Base-by-base conservation (phyloP, 805 yeast species). In the Spathaspora passalidarum region DNA sequence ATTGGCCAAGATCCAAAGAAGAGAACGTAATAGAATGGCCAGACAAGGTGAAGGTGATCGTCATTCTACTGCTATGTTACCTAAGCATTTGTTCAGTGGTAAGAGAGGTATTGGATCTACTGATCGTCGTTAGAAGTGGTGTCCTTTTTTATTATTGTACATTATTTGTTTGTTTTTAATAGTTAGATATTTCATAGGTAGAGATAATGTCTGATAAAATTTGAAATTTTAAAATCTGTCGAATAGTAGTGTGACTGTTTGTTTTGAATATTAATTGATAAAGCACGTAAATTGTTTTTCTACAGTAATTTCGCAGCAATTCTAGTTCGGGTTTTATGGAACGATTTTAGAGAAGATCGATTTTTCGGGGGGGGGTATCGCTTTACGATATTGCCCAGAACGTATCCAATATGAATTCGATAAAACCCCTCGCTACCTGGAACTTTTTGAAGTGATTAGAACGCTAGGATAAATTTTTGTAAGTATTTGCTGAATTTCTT, bases 11-110 rank as follows among this genome's bases (percentile, higher is more conserved):
- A 67, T 88, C 58, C 91, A 88, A 68, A 88, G 96, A 80, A 84
- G 96, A 72, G 95, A 87, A 63, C 83, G 98, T 75, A 88, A 91
- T 72, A 84, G 91, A 75, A 69, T 76, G 61, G 97, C 97, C 37
- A 84, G 96, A 70, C 86, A 82, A 55, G 97, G 98, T 75, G 99
- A 94, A 75, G 86, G 88, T 62, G 99, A 94, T 72, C 84, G 98
- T 70, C 96, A 89, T 66, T 75, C 81, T 47, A 80, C 90, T 45
- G 94, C 87, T 43, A 74, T 88, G 51, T 69, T 88, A 73, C 96
- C 97, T 53, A 92, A 91, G 76, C 99, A 94, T 73, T 77, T 94
- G 79, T 87, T 86, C 76, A 73, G 89, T 59, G 99, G 99, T 73
- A 94, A 94, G 80, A 84, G 99, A 73, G 96, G 97, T 76, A 82